A percentile compares a stretch with the other conserved stretches of the same genome.
These are phyloP conservation scores for Mycena vulgaris DNA, from an alignment of 768 basidiomycete species.

Conservation along the genomic window DNA sequence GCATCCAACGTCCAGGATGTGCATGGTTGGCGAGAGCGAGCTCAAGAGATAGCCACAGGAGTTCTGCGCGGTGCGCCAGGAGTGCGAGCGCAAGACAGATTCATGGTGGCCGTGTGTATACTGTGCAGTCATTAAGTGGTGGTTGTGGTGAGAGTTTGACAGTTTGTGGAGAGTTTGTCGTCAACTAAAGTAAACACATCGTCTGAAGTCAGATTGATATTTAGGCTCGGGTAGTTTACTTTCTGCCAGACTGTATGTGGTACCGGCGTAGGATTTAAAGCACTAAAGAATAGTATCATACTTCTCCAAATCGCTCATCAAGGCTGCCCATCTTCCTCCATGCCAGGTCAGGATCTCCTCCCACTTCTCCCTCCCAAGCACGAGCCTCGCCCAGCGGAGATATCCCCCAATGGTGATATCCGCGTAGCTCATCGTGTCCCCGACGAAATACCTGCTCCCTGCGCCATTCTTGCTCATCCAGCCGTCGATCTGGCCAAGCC, in stretches of 20 bases:
- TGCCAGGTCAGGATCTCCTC: slow-evolving; percentile 28
- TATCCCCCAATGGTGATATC: slow-evolving; percentile 24
- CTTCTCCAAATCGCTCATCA: slow-evolving; percentile 25
- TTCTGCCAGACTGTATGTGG: no score
- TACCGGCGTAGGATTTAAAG: no score
- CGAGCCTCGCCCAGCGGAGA: slow-evolving; percentile 28
- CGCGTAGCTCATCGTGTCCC: slow-evolving; percentile 38
- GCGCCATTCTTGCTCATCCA: slow-evolving; percentile 50
- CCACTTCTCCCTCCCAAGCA: slow-evolving; percentile 24
- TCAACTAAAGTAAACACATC: no score
- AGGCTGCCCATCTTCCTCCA: slow-evolving; percentile 24
- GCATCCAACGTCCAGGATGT: slow-evolving; percentile 67
- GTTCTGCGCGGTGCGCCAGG: slow-evolving; percentile 57
- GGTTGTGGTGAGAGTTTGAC: no score
- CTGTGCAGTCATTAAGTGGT: background rate
- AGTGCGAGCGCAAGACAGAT: slow-evolving; percentile 54
- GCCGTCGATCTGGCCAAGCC: slow-evolving; percentile 45
- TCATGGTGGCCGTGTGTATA: slow-evolving; percentile 41
- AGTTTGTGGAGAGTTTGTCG: no score
- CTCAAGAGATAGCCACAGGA: slow-evolving; percentile 59
- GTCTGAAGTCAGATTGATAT: no score
- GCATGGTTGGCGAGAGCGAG: slow-evolving; percentile 53
- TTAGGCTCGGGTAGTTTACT: no score
- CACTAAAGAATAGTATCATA: slow-evolving; percentile 5
- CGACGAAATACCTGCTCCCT: slow-evolving; percentile 54